Evolutionary conservation across 352 stramenopile genomes (phyloP).

Genomic region (Globisporangium lucens): DNA sequence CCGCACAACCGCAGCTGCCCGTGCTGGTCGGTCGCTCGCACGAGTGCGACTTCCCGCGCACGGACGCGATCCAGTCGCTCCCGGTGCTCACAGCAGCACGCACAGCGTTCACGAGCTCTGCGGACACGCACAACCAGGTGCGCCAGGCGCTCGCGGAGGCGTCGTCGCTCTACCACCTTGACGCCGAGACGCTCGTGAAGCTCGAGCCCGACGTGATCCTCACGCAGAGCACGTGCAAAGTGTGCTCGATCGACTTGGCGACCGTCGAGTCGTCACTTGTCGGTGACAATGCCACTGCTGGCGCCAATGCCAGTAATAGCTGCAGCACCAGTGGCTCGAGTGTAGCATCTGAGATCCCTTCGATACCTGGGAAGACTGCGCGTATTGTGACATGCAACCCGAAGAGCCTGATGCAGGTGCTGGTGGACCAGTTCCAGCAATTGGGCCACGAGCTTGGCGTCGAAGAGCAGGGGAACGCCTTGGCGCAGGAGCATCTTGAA

Average conservation of each 20-base stretch:
- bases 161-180: conserved; percentile 61
- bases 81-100: conserved; percentile 54
- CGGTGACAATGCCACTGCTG: not conserved
- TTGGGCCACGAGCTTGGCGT: conserved; percentile 48
- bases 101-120: conserved; percentile 62
- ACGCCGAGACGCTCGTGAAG: conserved; percentile 32
- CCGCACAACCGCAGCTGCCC: conserved; percentile 17
- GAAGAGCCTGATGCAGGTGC: conserved; percentile 36
- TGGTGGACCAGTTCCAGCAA: conserved; percentile 48
- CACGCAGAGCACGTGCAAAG: conserved; percentile 66
- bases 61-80: conserved; percentile 29
- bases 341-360: conserved; percentile 11
- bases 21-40: conserved; percentile 68
- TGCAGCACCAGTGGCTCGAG: not conserved
- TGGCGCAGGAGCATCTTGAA: conserved; percentile 31
- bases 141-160: conserved; percentile 41
- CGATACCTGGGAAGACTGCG: conserved; percentile 23
- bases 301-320: not conserved
- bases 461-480: conserved; percentile 29
- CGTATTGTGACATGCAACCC: conserved; percentile 50
- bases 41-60: conserved; percentile 61
- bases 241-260: conserved; percentile 70
- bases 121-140: conserved; percentile 66
- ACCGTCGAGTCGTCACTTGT: conserved; percentile 30
- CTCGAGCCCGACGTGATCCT: conserved; percentile 65